Conservation (phyloP, 176 grass and related monocot genomes). For the Bothriochloa decipiens region DNA sequence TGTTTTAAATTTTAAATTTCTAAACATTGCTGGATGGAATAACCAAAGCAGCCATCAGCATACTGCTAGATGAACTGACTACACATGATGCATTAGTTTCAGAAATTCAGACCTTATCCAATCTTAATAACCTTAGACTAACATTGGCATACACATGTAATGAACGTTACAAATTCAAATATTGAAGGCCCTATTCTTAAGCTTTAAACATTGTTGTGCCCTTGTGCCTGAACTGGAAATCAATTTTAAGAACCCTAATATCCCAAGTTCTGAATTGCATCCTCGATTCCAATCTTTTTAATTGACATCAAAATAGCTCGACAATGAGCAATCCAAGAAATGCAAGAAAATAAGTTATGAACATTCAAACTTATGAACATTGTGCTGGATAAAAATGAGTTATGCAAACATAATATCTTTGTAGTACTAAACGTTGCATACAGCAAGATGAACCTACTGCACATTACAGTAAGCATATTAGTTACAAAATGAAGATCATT, state of each 20-base stretch:
- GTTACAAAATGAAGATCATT: neutral
- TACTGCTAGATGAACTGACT: neutral
- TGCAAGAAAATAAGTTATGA: neutral
- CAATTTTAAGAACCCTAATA: no score
- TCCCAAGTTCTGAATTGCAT: neutral
- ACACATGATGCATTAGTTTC: neutral
- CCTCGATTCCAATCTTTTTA: neutral
- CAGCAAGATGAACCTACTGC: neutral
- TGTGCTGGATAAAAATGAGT: no score
- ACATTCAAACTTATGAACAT: neutral
- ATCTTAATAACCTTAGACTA: neutral
- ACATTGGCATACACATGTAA: neutral
- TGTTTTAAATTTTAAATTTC: neutral
- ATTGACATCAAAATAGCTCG: neutral
- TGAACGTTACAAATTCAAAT: neutral
- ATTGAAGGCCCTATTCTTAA: neutral
- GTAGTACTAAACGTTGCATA: neutral
- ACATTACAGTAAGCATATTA: neutral
- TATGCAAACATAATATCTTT: no score
- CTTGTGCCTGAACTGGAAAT: no score
- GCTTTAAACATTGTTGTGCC: no score
- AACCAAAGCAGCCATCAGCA: neutral
- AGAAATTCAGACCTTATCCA: neutral
- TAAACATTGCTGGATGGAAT: neutral
- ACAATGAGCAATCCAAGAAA: neutral